These are phyloP conservation scores for Metschnikowia amazonensis DNA, from an alignment of 805 yeast species.

Conservation along the genomic window DNA sequence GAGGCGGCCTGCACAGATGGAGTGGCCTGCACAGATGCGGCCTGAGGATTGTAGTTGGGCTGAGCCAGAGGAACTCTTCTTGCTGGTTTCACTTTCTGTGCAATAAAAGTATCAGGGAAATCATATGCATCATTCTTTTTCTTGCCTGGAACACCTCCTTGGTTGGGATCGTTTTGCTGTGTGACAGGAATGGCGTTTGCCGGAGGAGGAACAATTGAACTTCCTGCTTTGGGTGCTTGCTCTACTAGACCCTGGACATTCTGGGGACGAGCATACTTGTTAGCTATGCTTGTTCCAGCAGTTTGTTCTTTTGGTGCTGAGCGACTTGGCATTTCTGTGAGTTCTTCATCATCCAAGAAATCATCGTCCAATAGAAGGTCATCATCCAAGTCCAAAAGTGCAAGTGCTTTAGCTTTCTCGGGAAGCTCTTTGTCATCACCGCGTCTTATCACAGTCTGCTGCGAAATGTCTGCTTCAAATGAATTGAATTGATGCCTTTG, in stretches of 20 bases:
- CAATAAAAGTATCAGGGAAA: conserved; percentile 57
- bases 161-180: not conserved
- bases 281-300: conserved; percentile 3
- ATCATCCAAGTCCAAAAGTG: conserved; percentile 26
- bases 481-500: not conserved
- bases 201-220: conserved; percentile 10
- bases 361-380: conserved; percentile 34
- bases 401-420: conserved; percentile 13
- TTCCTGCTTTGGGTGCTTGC: conserved; percentile 1
- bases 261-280: conserved; percentile 2
- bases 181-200: conserved; percentile 4
- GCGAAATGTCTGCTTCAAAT: conserved; percentile 1
- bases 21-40: not conserved
- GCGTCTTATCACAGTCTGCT: conserved; percentile 3
- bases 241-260: not conserved
- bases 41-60: not conserved
- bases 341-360: conserved; percentile 32
- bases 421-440: not conserved
- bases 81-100: conserved; percentile 38
- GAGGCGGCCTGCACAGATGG: not conserved
- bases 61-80: conserved; percentile 26
- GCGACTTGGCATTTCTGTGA: not conserved
- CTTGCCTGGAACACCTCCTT: conserved; percentile 3
- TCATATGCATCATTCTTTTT: conserved; percentile 75
- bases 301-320: conserved; percentile 1